A percentile compares a stretch with the other conserved stretches of the same genome.
These are phyloP conservation scores for Selaginella tamariscina DNA, from an alignment of 75 land plant genomes.

Conservation along the genomic window DNA sequence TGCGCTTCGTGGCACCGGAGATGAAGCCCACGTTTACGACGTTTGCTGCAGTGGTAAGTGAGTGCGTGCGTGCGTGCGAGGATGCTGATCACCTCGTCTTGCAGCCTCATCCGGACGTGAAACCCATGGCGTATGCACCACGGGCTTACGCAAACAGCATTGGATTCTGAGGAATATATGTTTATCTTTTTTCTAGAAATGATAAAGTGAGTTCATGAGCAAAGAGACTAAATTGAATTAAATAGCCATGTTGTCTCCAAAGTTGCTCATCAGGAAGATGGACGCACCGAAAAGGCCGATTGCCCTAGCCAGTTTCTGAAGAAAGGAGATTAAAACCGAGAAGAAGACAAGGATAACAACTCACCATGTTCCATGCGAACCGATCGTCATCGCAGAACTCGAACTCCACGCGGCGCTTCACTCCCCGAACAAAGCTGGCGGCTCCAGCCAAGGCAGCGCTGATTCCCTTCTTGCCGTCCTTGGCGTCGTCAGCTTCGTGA, in stretches of 20 bases:
- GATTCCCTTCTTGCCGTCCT: neutral
- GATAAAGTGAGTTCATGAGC: neutral
- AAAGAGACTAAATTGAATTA: neutral
- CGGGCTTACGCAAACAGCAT: neutral
- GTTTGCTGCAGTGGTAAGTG: slow-evolving; percentile 82
- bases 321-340: neutral
- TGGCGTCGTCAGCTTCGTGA: neutral
- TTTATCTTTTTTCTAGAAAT: too few species aligned
- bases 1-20: slow-evolving; percentile 70
- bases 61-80: too few species aligned
- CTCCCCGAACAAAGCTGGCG: neutral
- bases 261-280: neutral
- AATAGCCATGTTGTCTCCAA: neutral
- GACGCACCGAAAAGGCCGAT: neutral
- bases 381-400: neutral
- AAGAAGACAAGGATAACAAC: neutral
- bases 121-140: slow-evolving; percentile 88
- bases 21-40: slow-evolving; percentile 73
- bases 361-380: neutral
- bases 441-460: neutral
- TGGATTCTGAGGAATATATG: neutral
- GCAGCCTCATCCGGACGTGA: slow-evolving; percentile 91
- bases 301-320: neutral
- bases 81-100: slow-evolving; percentile 1
- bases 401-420: neutral